These are phyloP conservation scores for Lactarius trivialis DNA, from an alignment of 768 basidiomycete species.

Conservation along the genomic window DNA sequence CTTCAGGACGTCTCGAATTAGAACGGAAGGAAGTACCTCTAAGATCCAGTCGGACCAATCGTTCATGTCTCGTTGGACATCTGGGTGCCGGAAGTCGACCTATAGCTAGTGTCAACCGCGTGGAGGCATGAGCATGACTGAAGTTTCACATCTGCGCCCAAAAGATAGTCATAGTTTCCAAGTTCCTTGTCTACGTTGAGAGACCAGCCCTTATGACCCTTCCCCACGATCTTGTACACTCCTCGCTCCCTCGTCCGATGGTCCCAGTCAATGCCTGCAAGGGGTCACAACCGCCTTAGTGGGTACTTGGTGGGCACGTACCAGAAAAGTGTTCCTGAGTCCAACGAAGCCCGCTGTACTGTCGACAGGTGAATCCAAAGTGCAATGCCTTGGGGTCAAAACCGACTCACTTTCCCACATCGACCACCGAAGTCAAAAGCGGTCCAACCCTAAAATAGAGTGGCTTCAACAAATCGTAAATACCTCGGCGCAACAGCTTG, in stretches of 20 bases:
- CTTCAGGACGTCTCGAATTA: background rate
- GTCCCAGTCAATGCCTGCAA: conserved; percentile 79
- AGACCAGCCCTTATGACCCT: conserved; percentile 75
- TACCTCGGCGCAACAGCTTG: background rate
- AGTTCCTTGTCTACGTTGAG: conserved; percentile 70
- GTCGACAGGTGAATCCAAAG: background rate
- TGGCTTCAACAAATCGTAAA: background rate
- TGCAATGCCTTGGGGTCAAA: background rate
- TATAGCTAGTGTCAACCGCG: conserved; percentile 28
- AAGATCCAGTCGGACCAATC: conserved; percentile 79
- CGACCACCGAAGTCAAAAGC: conserved; percentile 78
- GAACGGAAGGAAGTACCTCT: conserved; percentile 31
- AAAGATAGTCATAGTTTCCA: conserved; percentile 84
- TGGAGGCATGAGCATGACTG: background rate
- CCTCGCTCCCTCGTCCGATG: conserved; percentile 51
- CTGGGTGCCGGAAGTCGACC: conserved; percentile 83
- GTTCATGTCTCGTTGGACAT: conserved; percentile 65
- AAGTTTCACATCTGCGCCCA: conserved; percentile 59
- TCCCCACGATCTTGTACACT: conserved; percentile 67
- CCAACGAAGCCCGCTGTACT: conserved; percentile 75
- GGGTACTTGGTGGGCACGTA: conserved; percentile 26
- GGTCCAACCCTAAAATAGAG: conserved; percentile 64
- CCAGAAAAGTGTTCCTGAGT: conserved; percentile 76
- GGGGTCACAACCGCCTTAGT: background rate
- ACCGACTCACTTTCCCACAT: conserved; percentile 50